phyloP scores from a whole-genome alignment of 1,284 basidiomycete genomes.

The Hymenochaete sp. region DNA sequence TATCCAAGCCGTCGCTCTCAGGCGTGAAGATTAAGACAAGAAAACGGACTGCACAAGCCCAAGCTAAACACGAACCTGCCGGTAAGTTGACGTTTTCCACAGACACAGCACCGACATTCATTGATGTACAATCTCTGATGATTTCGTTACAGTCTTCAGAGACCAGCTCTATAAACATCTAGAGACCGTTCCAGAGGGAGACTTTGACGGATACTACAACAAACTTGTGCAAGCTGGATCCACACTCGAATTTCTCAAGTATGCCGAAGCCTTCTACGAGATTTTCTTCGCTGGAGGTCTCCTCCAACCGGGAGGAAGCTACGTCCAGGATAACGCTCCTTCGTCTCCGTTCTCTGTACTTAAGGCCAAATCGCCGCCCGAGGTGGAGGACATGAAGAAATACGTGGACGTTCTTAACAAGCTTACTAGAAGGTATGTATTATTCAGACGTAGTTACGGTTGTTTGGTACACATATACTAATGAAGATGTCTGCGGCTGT shows the following conservation, averaged over 20 bases:
- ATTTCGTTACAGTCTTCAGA: constrained; percentile 82
- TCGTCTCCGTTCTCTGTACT: constrained; percentile 78
- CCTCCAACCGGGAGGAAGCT: constrained; percentile 89
- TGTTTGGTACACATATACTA: not conserved
- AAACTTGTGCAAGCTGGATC: constrained; percentile 89
- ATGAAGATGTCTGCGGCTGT: too few species aligned
- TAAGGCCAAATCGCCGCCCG: constrained; percentile 68
- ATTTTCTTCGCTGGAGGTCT: constrained; percentile 90
- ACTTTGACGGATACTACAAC: constrained; percentile 76
- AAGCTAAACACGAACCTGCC: constrained; percentile 81
- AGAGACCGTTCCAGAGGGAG: constrained; percentile 73
- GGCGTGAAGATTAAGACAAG: constrained; percentile 83
- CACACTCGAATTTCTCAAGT: constrained; percentile 89
- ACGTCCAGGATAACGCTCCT: constrained; percentile 80
- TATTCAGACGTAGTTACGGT: not conserved
- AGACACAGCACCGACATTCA: constrained; percentile 17
- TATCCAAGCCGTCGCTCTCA: constrained; percentile 77
- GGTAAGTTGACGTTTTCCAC: constrained; percentile 31
- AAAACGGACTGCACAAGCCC: constrained; percentile 80
- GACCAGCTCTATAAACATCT: constrained; percentile 93
- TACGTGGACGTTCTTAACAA: constrained; percentile 92
- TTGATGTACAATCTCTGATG: too few species aligned
- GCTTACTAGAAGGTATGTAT: constrained; percentile 77
- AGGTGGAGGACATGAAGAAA: constrained; percentile 80
- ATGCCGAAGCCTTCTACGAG: constrained; percentile 94